Evolutionary conservation across 495 filamentous ascomycete genomes (phyloP).

Genomic region (Penicillium paxilli): DNA sequence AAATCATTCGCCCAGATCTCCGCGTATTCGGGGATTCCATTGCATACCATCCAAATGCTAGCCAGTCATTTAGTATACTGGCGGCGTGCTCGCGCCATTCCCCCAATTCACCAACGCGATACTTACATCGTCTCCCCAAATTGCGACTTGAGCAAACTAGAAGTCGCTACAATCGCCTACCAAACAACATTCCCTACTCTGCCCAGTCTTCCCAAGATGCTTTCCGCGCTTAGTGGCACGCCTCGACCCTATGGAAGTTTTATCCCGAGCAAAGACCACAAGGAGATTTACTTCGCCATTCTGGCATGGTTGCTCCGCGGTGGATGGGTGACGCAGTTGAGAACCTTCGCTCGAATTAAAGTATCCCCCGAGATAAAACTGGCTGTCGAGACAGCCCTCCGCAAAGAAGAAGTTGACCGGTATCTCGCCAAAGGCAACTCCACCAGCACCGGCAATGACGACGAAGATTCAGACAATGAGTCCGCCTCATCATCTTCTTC

Average conservation of each 20-base stretch:
- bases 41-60: conserved; percentile 77
- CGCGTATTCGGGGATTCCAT: conserved; percentile 66
- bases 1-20: conserved; percentile 84
- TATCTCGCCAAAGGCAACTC: conserved; percentile 35
- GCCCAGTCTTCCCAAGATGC: conserved; percentile 79
- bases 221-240: conserved; percentile 70
- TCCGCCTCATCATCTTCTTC: conserved; percentile 40
- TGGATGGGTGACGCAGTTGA: conserved; percentile 88
- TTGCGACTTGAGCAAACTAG: conserved; percentile 74
- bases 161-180: conserved; percentile 70
- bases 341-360: conserved; percentile 82
- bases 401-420: conserved; percentile 46
- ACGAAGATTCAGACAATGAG: conserved; percentile 16
- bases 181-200: conserved; percentile 74
- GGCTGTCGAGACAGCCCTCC: conserved; percentile 43
- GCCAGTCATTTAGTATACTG: conserved; percentile 93
- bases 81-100: conserved; percentile 88
- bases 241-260: conserved; percentile 78
- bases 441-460: conserved; percentile 14
- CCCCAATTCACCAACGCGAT: conserved; percentile 84
- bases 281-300: conserved; percentile 82
- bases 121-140: conserved; percentile 94
- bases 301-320: conserved; percentile 89
- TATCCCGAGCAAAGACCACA: conserved; percentile 87
- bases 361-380: conserved; percentile 51